Evolutionary conservation across 139 green algal species (phyloP), one percentile per base, ranked within the genome.

Genomic region (Haematococcus lacustris): DNA sequence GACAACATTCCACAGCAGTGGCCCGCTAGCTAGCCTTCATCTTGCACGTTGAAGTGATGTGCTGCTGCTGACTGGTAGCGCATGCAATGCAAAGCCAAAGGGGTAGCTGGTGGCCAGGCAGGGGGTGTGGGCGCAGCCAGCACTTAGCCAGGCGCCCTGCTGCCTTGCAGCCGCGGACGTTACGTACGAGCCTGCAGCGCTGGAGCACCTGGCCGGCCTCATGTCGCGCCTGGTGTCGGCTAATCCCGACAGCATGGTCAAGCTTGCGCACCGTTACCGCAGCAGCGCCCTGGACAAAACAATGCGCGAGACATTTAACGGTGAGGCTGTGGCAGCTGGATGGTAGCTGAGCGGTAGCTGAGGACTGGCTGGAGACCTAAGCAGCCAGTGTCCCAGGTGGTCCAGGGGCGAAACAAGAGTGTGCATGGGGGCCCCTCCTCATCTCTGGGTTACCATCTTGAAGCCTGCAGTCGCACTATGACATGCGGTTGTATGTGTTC

Each of bases 171-270:
- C 41, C 23, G 33, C 32, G 3, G 34, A 50, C 53, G 28, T 68
- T 5, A 68, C 51, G 25, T 68, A 50, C 32, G 7, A 40, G 26
- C 37, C 83, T 5, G 90, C 88, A 2, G 85, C 85, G 0, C 38
- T 93, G 23, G 0, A 93, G 37, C 88, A 95, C 80, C 77, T 94
- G 33, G 41, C 76, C 2, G 74, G 76, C 1, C 90, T 64, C 13
- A 21, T 64, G 53, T 23, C 53, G 21, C 53, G 21, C 13, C 53
- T 74, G 21, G 47, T 75, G 41, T 35, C 66, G 21, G 72, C 74
- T 17, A 66, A 75, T 23, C 66, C 70, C 34, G 25, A 59, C 1
- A 38, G 37, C 21, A 34, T 68, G 32, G 47, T 75, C 25, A 79
- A 75, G 68, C 60, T 74, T 30, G 74, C 74, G 38, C 74, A 75